Conservation (phyloP, 2,329 filamentous ascomycete species). For the Venturia aucupariae region DNA sequence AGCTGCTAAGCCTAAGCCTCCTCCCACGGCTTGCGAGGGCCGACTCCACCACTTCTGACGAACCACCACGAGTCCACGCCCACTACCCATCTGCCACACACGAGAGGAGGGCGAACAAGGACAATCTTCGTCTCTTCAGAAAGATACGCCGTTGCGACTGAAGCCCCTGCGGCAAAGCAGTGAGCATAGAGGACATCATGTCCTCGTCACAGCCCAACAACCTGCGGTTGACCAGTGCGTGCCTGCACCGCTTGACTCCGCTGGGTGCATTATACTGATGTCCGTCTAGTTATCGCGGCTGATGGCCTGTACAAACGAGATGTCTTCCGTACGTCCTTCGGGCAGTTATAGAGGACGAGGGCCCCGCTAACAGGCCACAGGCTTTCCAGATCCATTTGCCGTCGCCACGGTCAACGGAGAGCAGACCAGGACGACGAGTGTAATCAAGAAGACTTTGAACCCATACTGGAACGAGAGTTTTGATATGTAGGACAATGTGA, state of each 20-base stretch:
- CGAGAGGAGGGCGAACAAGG: slow-evolving; percentile 4
- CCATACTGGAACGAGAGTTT: slow-evolving; percentile 99
- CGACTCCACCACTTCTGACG: background rate
- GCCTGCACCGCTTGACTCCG: slow-evolving; percentile 18
- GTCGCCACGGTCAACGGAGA: slow-evolving; percentile 96
- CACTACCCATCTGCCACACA: background rate
- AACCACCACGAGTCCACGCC: slow-evolving; percentile 1
- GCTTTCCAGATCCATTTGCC: slow-evolving; percentile 95
- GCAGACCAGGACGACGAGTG: slow-evolving; percentile 94
- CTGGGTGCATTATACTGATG: slow-evolving; percentile 19
- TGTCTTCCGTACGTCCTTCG: slow-evolving; percentile 75
- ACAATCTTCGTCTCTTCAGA: background rate
- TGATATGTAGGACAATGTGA: slow-evolving; percentile 66
- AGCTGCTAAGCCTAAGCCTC: slow-evolving; percentile 2
- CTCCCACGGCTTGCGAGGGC: too few relatives aligned
- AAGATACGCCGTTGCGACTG: background rate
- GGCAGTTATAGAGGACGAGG: background rate
- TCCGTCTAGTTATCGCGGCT: slow-evolving; percentile 77
- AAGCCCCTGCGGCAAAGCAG: slow-evolving; percentile 6
- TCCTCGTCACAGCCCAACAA: slow-evolving; percentile 42
- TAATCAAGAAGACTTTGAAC: slow-evolving; percentile 95
- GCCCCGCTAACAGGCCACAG: slow-evolving; percentile 38
- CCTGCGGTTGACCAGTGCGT: slow-evolving; percentile 82
- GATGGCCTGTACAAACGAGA: slow-evolving; percentile 98
- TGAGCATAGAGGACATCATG: slow-evolving; percentile 2